Conservation (phyloP, 345 rosid genomes). For the Gossypioides kirkii region DNA sequence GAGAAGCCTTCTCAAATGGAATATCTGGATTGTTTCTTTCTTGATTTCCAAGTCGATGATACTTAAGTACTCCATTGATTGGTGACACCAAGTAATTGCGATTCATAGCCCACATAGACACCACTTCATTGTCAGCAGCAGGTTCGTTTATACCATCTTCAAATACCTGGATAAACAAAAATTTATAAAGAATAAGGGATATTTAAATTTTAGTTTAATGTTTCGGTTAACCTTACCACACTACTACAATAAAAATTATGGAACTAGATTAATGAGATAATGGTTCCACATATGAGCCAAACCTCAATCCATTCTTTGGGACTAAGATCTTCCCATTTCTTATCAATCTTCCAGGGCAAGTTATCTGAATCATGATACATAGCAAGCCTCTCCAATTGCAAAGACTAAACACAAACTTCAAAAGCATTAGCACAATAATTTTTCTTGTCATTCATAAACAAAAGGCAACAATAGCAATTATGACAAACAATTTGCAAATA, state of each 20-base stretch:
- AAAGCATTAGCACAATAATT: conserved; percentile 22
- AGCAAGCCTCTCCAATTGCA: conserved; percentile 93
- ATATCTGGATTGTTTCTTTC: conserved; percentile 83
- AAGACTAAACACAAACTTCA: conserved; percentile 52
- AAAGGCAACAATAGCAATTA: conserved; percentile 8
- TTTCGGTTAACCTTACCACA: conserved; percentile 5
- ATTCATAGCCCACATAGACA: conserved; percentile 71
- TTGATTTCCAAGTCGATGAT: conserved; percentile 95
- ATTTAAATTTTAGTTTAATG: background rate
- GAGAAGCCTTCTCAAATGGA: conserved; percentile 92
- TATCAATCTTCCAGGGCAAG: conserved; percentile 74
- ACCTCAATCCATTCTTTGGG: conserved; percentile 96
- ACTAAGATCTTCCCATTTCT: conserved; percentile 86
- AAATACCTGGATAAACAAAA: conserved; percentile 53
- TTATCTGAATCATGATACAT: conserved; percentile 85
- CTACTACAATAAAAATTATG: background rate
- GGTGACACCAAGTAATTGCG: conserved; percentile 83
- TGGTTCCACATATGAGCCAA: conserved; percentile 26
- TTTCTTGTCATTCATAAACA: conserved; percentile 10
- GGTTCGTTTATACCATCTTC: conserved; percentile 93
- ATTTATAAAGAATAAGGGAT: background rate
- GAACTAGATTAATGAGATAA: conserved; percentile 1
- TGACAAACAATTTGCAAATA: background rate
- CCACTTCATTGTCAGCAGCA: conserved; percentile 30
- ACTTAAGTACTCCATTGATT: conserved; percentile 82